Evolutionary conservation across 2,329 filamentous ascomycete species (phyloP), one percentile per base, ranked within the genome.

Genomic region (Gremmenia infestans): DNA sequence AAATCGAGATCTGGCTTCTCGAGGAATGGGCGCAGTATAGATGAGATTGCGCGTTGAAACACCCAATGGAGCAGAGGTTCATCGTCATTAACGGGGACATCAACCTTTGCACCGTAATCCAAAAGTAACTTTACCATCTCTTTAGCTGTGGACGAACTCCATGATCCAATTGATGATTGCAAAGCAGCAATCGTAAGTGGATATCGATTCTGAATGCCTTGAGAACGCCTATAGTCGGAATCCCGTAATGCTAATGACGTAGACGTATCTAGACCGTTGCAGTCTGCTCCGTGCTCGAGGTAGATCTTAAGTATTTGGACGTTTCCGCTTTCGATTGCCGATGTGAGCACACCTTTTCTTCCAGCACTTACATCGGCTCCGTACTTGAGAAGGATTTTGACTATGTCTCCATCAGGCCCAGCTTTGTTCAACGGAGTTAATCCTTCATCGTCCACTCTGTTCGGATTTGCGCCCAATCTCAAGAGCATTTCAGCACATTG

Each of bases 361-460:
- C 56, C 48, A 15, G 43, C 45, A 9, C 32, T 49, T 11, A 55
- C 35, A 28, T 58, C 53, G 32, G 53, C 56, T 17, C 56, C 56
- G 42, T 52, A 23, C 23, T 42, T 53, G 3, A 58, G 15, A 12
- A 58, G 42, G 5, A 46, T 45, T 39, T 36, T 50, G 12, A 48
- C 42, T 17, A 55, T 45, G 22, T 14, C 45, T 19, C 5, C 12
- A 45, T 46, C 45, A 12, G 23, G 36, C 14, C 49, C 50, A 25
- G 56, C 48, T 19, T 28, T 6, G 45, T 55, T 48, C 17, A 58
- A 19, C 19, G 39, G 47, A 37, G 52, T 55, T 11, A 52, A 35
- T 2, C 53, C 37, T 14, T 48, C 28, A 5, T 35, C 14, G 23
- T 42, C 36, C 5, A 50, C 14, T 7, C 23, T 25, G 36, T 55